Conservation (phyloP, 345 rosid species). For the Physaria fendleri region DNA sequence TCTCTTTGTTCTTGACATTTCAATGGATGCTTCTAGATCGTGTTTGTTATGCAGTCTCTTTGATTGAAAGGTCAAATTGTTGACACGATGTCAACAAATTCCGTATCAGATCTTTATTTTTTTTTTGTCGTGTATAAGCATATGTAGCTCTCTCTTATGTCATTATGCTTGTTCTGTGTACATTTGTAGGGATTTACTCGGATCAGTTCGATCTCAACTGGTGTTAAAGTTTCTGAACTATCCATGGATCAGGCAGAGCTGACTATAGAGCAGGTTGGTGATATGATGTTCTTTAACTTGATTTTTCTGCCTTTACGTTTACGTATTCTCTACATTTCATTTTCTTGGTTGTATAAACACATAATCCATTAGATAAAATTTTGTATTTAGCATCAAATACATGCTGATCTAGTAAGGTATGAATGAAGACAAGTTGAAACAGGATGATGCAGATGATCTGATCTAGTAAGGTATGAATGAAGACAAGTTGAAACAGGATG, state of each 20-base stretch:
- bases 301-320: constrained; percentile 2
- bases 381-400: background rate
- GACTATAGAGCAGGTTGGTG: constrained; percentile 63
- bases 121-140: background rate
- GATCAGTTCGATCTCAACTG: constrained; percentile 23
- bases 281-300: constrained; percentile 9
- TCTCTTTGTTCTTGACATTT: background rate
- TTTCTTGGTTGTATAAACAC: background rate
- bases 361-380: background rate
- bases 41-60: constrained; percentile 3
- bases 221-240: constrained; percentile 25
- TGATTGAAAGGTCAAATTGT: constrained; percentile 1
- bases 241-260: constrained; percentile 79
- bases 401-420: background rate
- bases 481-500: background rate
- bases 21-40: constrained; percentile 17
- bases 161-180: background rate
- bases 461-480: background rate
- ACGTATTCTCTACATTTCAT: background rate
- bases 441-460: too few species aligned
- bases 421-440: background rate
- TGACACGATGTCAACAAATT: background rate
- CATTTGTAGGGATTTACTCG: constrained; percentile 21
- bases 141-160: background rate
- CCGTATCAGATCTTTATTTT: background rate